These are phyloP conservation scores for Carpinus fangiana DNA, from an alignment of 306 rosid genomes.

Conservation along the genomic window DNA sequence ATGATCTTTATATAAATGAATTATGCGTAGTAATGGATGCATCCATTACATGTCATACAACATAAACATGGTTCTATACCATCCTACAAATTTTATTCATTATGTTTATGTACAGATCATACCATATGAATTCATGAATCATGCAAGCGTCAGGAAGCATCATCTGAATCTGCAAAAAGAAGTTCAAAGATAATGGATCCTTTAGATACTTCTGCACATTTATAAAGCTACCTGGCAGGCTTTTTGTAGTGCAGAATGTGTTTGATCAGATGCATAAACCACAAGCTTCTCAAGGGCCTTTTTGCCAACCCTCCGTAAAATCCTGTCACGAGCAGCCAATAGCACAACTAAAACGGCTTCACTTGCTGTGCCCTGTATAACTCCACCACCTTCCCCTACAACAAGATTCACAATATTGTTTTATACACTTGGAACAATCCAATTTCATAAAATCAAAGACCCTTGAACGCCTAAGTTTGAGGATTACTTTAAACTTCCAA, in stretches of 20 bases:
- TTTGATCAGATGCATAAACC: conserved; percentile 86
- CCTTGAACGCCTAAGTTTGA: neutral
- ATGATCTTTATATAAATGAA: neutral
- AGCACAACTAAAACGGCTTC: conserved; percentile 92
- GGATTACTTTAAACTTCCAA: neutral
- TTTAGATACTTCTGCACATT: conserved; percentile 4
- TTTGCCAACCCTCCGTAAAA: conserved; percentile 58
- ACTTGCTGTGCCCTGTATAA: conserved; percentile 96
- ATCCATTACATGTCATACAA: neutral
- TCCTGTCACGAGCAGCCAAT: conserved; percentile 86
- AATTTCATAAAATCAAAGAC: conserved; percentile 3
- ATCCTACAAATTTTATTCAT: neutral
- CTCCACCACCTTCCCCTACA: conserved; percentile 94
- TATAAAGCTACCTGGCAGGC: conserved; percentile 80
- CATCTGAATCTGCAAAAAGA: neutral
- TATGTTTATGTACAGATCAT: neutral
- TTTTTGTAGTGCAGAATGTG: conserved; percentile 75
- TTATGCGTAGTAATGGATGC: neutral
- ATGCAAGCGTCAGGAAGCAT: neutral
- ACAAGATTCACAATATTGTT: conserved; percentile 28
- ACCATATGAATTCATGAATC: neutral
- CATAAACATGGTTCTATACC: neutral
- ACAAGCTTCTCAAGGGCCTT: conserved; percentile 69
- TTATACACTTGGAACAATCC: conserved; percentile 16
- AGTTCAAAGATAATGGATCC: neutral